Base-by-base conservation (phyloP, 208 protist species). In the Leishmania martiniquensis region DNA sequence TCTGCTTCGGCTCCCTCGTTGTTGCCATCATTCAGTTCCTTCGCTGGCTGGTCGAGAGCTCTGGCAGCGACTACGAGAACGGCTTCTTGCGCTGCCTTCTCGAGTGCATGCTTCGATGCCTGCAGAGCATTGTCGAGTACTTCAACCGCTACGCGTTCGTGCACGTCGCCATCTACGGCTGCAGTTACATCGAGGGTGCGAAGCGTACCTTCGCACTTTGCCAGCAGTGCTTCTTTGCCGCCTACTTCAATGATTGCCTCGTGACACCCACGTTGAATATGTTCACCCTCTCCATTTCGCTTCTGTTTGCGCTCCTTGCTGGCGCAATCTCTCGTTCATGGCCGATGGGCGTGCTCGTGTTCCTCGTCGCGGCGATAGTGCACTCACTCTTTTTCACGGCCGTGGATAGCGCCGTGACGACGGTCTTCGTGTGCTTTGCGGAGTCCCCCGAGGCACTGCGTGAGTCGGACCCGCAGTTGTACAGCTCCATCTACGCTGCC, bases 131-230 rank as follows among this genome's bases (percentile, higher is more conserved):
- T 17, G 49, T 97, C 45, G 71, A 95, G 82, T 96, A 95, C 85
- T 98, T 98, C 86, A 98, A 98, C 81, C 88, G 77, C 49, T 98
- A 98, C 85, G 96, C 96, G 45, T 98, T 97, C 83, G 91, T 97
- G 32, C 94, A 98, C 73, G 89, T 98, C 57, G 96, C 95, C 37
- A 93, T 98, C 76, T 98, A 98, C 83, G 96, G 96, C 71, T 96
- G 87, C 76, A 82, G 91, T 20, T 98, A 97, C 86, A 91, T 98
- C 76, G 88, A 92, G 59, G 91, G 93, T 34, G 95, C 95, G 37
- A 98, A 97, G 90, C 86, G 86, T 34, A 98, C 95, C 45, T 97
- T 89, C 71, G 73, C 69, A 29, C 80, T 98, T 45, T 91, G 89
- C 76, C 85, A 94, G 83, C 84, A 94, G 70, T 94, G 91, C 78